Percentiles rank a stretch among this genome's conserved stretches.
Evolutionary conservation across 148 eudicot species (phyloP).

Genomic region (Rhododendron williamsianum): DNA sequence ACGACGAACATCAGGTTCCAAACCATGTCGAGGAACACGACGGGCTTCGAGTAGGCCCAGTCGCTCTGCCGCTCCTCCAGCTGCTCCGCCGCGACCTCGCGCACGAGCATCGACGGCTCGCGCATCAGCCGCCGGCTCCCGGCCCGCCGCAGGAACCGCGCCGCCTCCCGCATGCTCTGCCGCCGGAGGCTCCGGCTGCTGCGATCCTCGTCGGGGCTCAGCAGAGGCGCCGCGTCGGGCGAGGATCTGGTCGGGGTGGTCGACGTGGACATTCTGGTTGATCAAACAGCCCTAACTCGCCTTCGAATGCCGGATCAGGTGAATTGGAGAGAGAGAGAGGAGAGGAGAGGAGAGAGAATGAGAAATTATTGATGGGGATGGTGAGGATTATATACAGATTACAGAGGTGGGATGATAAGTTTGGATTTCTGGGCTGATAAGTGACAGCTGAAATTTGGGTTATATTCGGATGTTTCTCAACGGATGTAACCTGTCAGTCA

Average conservation of each 20-base stretch:
- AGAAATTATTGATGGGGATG: neutral
- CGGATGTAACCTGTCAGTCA: neutral
- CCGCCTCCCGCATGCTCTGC: constrained; percentile 46
- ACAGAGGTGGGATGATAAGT: no score
- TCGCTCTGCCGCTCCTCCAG: constrained; percentile 65
- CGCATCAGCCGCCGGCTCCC: constrained; percentile 41
- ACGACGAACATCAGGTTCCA: constrained; percentile 60
- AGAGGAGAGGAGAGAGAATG: neutral
- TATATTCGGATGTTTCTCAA: neutral
- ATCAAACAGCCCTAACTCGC: neutral
- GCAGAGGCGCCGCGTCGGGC: constrained; percentile 24
- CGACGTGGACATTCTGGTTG: constrained; percentile 10
- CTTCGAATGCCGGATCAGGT: neutral
- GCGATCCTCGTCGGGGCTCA: constrained; percentile 16
- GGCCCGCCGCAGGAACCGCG: constrained; percentile 56
- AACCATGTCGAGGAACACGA: constrained; percentile 48
- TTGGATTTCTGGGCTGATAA: no score
- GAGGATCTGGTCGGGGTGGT: constrained; percentile 6
- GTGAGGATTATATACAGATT: neutral
- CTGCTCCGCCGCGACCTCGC: constrained; percentile 67
- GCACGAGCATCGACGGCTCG: constrained; percentile 54
- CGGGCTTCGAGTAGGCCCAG: constrained; percentile 69
- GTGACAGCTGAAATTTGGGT: neutral
- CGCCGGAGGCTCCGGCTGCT: constrained; percentile 22
- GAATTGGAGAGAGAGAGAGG: neutral